Base-by-base conservation (phyloP, 1,284 basidiomycete genomes). In the Sporisorium iseilematis-ciliati region DNA sequence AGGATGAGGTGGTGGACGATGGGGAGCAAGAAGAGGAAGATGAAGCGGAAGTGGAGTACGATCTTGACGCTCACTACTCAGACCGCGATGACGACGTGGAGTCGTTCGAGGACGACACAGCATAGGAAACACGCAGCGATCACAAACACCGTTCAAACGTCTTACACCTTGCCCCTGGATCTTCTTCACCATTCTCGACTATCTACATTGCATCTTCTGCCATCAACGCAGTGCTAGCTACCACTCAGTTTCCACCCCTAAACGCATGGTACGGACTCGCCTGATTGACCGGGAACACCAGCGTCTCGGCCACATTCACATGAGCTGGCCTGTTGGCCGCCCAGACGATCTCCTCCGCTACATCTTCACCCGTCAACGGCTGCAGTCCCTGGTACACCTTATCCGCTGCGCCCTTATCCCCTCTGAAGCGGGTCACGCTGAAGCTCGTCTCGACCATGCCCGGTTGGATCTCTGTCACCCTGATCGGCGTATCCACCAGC, bases 261-360 rank as follows among this genome's bases (percentile, higher is more conserved):
- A 40, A 76, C 6, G 74, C 67, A 56, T 82, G 81, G 60, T 78
- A 82, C 8, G 81, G 80, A 38, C 74, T 69, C 23, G 82, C 82
- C 70, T 83, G 82, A 56, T 82, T 80, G 6, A 78, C 78, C 6
- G 82, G 82, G 64, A 83, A 74, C 20, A 83, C 65, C 31, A 81
- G 57, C 40, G 58, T 70, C 58, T 75, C 67, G 29, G 84, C 84
- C 35, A 84, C 64, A 46, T 85, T 83, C 51, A 85, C 84, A 57
- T 85, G 84, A 12, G 79, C 42, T 31, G 83, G 82, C 45, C 95
- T 91, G 14, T 91, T 89, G 20, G 95, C 94, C 20, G 91, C 91
- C 94, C 94, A 99, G 12, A 97, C 94, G 81, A 99, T 96, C 86
- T 99, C 94, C 86, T 99, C 95, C 1, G 96, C 96, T 42, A 84